Evolutionary conservation across 2,329 filamentous ascomycete species (phyloP).

Genomic region (Didymella arachidicola): DNA sequence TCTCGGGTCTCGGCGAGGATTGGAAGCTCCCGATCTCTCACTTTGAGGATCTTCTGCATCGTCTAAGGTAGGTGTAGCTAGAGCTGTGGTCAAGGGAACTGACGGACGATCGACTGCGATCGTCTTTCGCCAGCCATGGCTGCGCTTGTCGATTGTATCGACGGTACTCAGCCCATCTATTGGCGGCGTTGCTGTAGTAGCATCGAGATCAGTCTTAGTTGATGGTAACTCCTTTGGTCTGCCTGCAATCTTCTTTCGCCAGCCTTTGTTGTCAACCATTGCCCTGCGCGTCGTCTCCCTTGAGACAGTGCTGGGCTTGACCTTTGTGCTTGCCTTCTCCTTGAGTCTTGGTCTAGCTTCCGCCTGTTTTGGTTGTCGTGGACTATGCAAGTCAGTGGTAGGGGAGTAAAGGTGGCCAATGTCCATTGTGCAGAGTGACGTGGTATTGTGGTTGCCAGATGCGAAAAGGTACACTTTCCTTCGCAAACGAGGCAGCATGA

Average conservation of each 20-base stretch:
- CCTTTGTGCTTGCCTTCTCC: neutral
- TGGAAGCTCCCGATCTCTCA: slow-evolving; percentile 42
- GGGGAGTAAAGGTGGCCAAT: slow-evolving; percentile 4
- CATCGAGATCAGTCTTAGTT: slow-evolving; percentile 16
- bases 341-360: neutral
- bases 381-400: neutral
- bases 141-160: slow-evolving; percentile 29
- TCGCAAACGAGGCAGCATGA: slow-evolving; percentile 1
- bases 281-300: neutral
- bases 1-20: slow-evolving; percentile 45
- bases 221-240: slow-evolving; percentile 26
- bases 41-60: slow-evolving; percentile 35
- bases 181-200: slow-evolving; percentile 2
- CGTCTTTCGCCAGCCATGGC: slow-evolving; percentile 36
- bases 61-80: slow-evolving; percentile 32
- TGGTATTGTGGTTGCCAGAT: slow-evolving; percentile 6
- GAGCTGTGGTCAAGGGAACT: slow-evolving; percentile 27
- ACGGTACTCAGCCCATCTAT: slow-evolving; percentile 4
- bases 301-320: neutral
- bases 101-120: slow-evolving; percentile 32
- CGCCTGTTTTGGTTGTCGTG: neutral
- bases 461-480: neutral
- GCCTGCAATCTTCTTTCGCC: slow-evolving; percentile 34
- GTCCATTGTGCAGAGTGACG: slow-evolving; percentile 4
- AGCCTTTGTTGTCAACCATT: slow-evolving; percentile 27